Evolutionary conservation across 1,284 basidiomycete species (phyloP).

Genomic region (Ganoderma lingzhi): DNA sequence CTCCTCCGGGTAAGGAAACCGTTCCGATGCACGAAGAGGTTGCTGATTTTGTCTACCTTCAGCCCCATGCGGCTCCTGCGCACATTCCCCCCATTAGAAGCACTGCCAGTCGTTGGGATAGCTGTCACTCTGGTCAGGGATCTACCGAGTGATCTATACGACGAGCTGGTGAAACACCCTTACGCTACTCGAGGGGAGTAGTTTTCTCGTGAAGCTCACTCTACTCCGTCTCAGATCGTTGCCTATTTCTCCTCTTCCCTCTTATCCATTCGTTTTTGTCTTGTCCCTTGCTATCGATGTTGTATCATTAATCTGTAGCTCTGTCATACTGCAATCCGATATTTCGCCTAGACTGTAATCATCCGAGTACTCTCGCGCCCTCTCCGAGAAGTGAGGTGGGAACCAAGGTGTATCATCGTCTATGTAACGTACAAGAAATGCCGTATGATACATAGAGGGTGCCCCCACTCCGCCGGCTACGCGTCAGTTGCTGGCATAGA

Average conservation of each 20-base stretch:
- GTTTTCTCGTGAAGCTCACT: neutral
- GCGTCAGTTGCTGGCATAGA: neutral
- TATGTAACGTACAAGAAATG: conserved; percentile 7
- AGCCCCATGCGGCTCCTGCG: conserved; percentile 96
- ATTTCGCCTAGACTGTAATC: neutral
- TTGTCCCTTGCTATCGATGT: conserved; percentile 21
- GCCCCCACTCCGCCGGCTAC: neutral
- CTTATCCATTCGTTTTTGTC: conserved; percentile 12
- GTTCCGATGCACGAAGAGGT: neutral
- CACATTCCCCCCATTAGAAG: conserved; percentile 93
- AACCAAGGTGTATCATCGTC: neutral
- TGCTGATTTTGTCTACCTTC: conserved; percentile 10
- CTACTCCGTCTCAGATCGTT: neutral
- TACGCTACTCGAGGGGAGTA: conserved; percentile 54
- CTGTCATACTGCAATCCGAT: conserved; percentile 8
- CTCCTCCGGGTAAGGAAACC: conserved; percentile 72
- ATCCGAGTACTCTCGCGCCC: neutral
- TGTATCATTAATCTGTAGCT: conserved; percentile 26
- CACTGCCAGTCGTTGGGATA: conserved; percentile 88
- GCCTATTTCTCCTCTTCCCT: too few relatives aligned
- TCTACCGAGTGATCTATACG: conserved; percentile 88
- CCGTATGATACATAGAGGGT: conserved; percentile 11
- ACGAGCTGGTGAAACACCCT: conserved; percentile 91
- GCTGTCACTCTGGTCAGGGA: conserved; percentile 94
- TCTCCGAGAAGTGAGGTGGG: neutral